Evolutionary conservation across 2,329 filamentous ascomycete species (phyloP).

Genomic region (Pseudogymnoascus verrucosus): DNA sequence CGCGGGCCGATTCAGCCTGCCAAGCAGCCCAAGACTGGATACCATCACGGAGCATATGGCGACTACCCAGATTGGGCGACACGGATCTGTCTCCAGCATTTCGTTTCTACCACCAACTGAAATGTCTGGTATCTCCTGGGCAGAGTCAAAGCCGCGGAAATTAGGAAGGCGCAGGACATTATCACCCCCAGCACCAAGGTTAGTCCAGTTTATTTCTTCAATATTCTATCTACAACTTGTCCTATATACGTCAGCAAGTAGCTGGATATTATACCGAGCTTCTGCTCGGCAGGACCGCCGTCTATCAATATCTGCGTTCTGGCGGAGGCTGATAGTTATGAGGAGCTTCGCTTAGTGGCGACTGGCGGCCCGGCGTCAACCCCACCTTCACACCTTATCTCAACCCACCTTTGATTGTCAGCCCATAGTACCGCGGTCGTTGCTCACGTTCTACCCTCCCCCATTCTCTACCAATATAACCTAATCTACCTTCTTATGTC

Average conservation of each 20-base stretch:
- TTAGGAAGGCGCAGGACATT: constrained; percentile 23
- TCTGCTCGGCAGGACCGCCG: background rate
- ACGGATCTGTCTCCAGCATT: constrained; percentile 22
- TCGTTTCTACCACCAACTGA: constrained; percentile 19
- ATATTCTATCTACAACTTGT: background rate
- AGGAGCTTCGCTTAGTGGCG: constrained; percentile 6
- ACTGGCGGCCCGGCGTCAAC: background rate
- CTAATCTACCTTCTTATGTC: constrained; percentile 1
- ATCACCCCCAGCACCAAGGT: constrained; percentile 32
- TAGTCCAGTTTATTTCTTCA: constrained; percentile 18
- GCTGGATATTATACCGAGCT: background rate
- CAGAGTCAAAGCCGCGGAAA: constrained; percentile 13
- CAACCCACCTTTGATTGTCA: constrained; percentile 1
- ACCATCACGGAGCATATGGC: constrained; percentile 28
- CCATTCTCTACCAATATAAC: background rate
- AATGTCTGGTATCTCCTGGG: constrained; percentile 13
- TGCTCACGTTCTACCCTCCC: background rate
- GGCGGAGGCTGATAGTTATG: constrained; percentile 16
- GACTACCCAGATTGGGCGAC: constrained; percentile 19
- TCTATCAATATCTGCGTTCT: background rate
- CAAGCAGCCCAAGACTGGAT: constrained; percentile 19
- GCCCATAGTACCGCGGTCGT: constrained; percentile 3
- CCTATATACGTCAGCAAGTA: background rate
- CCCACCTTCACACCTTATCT: constrained; percentile 8
- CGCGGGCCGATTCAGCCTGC: background rate